These are phyloP conservation scores for Lipomyces chichibuensis DNA, from an alignment of 805 yeast genomes.

Conservation along the genomic window DNA sequence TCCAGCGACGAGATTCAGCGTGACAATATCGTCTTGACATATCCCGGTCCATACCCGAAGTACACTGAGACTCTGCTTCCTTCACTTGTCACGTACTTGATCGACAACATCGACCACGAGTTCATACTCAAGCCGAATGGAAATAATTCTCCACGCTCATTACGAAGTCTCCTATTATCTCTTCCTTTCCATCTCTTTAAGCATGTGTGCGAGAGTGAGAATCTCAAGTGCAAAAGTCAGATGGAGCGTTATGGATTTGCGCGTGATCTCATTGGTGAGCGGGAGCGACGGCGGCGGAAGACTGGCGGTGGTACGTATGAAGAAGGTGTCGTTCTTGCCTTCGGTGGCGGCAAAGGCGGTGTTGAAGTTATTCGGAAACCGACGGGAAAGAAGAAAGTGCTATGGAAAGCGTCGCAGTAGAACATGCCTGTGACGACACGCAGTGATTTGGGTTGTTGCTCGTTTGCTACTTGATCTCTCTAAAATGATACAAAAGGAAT, in stretches of 20 bases:
- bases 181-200: conserved; percentile 43
- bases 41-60: conserved; percentile 43
- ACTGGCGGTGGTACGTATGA: conserved; percentile 28
- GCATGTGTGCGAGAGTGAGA: conserved; percentile 40
- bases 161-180: conserved; percentile 32
- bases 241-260: conserved; percentile 44
- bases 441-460: background rate
- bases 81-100: conserved; percentile 35
- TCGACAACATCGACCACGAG: conserved; percentile 25
- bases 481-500: background rate
- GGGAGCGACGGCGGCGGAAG: conserved; percentile 37
- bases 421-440: background rate
- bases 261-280: conserved; percentile 38
- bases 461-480: background rate
- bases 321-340: conserved; percentile 45
- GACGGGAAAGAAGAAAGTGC: conserved; percentile 24
- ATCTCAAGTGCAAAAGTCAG: conserved; percentile 37
- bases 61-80: conserved; percentile 39
- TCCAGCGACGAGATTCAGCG: conserved; percentile 3
- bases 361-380: conserved; percentile 37
- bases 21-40: conserved; percentile 17
- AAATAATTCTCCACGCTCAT: conserved; percentile 1
- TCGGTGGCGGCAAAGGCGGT: conserved; percentile 45
- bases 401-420: conserved; percentile 35
- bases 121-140: conserved; percentile 24